Evolutionary conservation across 2,329 filamentous ascomycete species (phyloP).

Genomic region (Ilyonectria sp.): DNA sequence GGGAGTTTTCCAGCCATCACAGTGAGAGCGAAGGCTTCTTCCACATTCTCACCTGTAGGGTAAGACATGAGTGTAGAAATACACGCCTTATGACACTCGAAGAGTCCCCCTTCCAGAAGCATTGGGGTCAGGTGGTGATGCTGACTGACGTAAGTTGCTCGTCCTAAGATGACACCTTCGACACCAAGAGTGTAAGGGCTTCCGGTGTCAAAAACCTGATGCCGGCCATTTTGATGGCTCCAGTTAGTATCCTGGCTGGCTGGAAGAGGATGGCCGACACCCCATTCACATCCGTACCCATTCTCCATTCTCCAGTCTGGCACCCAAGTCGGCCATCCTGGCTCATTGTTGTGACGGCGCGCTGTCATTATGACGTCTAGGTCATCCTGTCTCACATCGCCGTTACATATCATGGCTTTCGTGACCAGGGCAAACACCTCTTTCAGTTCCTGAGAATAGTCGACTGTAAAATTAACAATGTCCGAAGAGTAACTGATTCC

Average conservation of each 20-base stretch:
- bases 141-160: slow-evolving; percentile 27
- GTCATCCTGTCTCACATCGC: slow-evolving; percentile 7
- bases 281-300: slow-evolving; percentile 37
- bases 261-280: slow-evolving; percentile 28
- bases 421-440: slow-evolving; percentile 33
- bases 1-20: slow-evolving; percentile 30
- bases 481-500: slow-evolving; percentile 1
- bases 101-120: slow-evolving; percentile 7
- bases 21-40: slow-evolving; percentile 32
- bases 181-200: slow-evolving; percentile 14
- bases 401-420: slow-evolving; percentile 29
- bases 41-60: slow-evolving; percentile 34
- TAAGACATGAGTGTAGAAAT: slow-evolving; percentile 25
- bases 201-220: slow-evolving; percentile 10
- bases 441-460: slow-evolving; percentile 34
- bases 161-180: slow-evolving; percentile 24
- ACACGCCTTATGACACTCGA: slow-evolving; percentile 25
- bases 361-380: slow-evolving; percentile 36
- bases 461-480: slow-evolving; percentile 14
- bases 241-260: background rate
- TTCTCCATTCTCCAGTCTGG: slow-evolving; percentile 39
- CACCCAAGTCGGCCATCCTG: slow-evolving; percentile 40
- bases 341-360: slow-evolving; percentile 25
- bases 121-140: slow-evolving; percentile 31
- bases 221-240: slow-evolving; percentile 11